phyloP scores from a whole-genome alignment of 495 filamentous ascomycete species.

The Articulospora tetracladia region DNA sequence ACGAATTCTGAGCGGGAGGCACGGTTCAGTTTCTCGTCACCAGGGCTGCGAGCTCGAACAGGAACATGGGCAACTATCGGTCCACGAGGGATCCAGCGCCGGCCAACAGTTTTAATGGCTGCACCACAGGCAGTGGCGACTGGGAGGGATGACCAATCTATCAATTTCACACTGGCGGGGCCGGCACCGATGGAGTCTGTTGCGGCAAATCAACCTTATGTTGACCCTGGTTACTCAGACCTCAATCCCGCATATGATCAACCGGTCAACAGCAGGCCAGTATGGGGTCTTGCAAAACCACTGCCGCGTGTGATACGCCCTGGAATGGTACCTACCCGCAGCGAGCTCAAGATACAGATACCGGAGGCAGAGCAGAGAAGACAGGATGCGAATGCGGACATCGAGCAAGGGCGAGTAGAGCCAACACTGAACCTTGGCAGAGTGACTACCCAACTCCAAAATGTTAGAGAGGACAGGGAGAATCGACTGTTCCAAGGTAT shows the following conservation, averaged over 20 bases:
- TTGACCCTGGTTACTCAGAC: slow-evolving; percentile 17
- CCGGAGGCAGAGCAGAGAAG: neutral
- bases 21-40: neutral
- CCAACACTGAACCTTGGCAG: slow-evolving; percentile 9
- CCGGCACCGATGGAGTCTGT: slow-evolving; percentile 5
- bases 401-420: slow-evolving; percentile 17
- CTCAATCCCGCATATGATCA: slow-evolving; percentile 20
- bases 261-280: slow-evolving; percentile 25
- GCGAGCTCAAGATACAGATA: slow-evolving; percentile 19
- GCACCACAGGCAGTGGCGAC: neutral
- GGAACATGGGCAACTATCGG: slow-evolving; percentile 3
- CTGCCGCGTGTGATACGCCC: slow-evolving; percentile 44
- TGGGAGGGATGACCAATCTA: slow-evolving; percentile 10
- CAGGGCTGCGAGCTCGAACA: slow-evolving; percentile 5
- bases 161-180: slow-evolving; percentile 14
- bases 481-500: slow-evolving; percentile 14
- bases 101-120: slow-evolving; percentile 6
- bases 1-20: slow-evolving; percentile 4
- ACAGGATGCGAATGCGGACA: slow-evolving; percentile 7
- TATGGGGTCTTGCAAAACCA: slow-evolving; percentile 48
- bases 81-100: slow-evolving; percentile 3
- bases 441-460: slow-evolving; percentile 17
- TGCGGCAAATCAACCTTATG: slow-evolving; percentile 18
- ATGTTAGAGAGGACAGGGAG: slow-evolving; percentile 13
- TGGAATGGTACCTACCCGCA: slow-evolving; percentile 39